Percentiles rank a stretch among this genome's conserved stretches.
Conservation (phyloP, 805 yeast genomes). For the Starmerella apis region DNA sequence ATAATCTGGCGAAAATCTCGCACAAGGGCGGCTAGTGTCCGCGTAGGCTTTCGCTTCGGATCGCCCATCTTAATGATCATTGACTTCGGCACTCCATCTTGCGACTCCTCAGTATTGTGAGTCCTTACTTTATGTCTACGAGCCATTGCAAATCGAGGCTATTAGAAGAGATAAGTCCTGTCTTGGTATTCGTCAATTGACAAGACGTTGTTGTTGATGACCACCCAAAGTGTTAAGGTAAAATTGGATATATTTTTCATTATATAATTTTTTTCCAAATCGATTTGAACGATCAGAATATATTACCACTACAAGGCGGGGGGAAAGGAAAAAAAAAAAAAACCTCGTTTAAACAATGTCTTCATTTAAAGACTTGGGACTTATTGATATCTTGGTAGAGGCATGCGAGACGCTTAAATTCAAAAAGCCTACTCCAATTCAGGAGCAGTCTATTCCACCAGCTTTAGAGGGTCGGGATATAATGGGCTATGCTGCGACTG, state of each 20-base stretch:
- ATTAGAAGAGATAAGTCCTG: too few species aligned
- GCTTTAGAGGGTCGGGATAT: conserved; percentile 86
- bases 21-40: conserved; percentile 73
- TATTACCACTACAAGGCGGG: neutral
- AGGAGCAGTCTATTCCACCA: conserved; percentile 79
- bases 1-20: conserved; percentile 76
- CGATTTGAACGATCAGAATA: neutral
- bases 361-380: conserved; percentile 30
- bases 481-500: conserved; percentile 94
- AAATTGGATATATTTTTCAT: conserved; percentile 2
- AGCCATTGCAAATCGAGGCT: conserved; percentile 19
- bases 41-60: conserved; percentile 52
- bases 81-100: conserved; percentile 75
- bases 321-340: too few species aligned
- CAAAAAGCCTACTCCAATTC: conserved; percentile 85
- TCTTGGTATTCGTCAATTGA: too few species aligned
- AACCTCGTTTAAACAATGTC: conserved; percentile 5
- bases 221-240: neutral
- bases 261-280: conserved; percentile 7
- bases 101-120: conserved; percentile 47
- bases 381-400: conserved; percentile 45
- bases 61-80: conserved; percentile 87
- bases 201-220: neutral
- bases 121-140: conserved; percentile 69
- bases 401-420: conserved; percentile 68